Conservation (phyloP, 73 alveolate genomes). For the Effrenium voratum region DNA sequence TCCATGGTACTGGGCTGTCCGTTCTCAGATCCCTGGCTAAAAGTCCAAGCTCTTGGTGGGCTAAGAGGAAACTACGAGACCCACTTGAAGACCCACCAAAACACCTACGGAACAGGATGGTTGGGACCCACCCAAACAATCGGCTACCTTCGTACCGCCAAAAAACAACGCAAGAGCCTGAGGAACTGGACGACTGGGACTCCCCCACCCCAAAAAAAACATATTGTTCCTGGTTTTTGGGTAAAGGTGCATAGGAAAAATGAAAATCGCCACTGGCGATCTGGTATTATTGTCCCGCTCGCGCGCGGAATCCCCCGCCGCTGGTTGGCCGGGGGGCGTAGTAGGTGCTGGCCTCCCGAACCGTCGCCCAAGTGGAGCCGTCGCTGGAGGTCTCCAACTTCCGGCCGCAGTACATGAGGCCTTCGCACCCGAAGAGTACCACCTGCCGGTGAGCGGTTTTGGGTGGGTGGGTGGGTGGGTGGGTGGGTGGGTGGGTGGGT, state of each 20-base stretch:
- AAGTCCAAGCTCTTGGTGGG: too few relatives aligned
- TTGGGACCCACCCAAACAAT: too few relatives aligned
- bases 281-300: too few relatives aligned
- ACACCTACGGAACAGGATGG: too few relatives aligned
- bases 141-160: too few relatives aligned
- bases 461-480: background rate
- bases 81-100: too few relatives aligned
- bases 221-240: background rate
- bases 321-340: constrained; percentile 21
- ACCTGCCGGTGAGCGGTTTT: constrained; percentile 3
- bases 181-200: background rate
- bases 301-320: too few relatives aligned
- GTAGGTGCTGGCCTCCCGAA: background rate
- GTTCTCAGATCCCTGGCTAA: too few relatives aligned
- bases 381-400: constrained; percentile 37
- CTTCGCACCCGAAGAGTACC: constrained; percentile 45
- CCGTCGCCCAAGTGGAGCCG: constrained; percentile 56
- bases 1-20: too few relatives aligned
- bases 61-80: too few relatives aligned
- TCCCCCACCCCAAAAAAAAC: background rate
- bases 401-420: constrained; percentile 72
- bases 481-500: background rate
- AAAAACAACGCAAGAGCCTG: background rate
- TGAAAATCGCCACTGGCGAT: background rate
- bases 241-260: too few relatives aligned